Evolutionary conservation across 2,329 filamentous ascomycete species (phyloP).

Genomic region (Clonostachys rosea): DNA sequence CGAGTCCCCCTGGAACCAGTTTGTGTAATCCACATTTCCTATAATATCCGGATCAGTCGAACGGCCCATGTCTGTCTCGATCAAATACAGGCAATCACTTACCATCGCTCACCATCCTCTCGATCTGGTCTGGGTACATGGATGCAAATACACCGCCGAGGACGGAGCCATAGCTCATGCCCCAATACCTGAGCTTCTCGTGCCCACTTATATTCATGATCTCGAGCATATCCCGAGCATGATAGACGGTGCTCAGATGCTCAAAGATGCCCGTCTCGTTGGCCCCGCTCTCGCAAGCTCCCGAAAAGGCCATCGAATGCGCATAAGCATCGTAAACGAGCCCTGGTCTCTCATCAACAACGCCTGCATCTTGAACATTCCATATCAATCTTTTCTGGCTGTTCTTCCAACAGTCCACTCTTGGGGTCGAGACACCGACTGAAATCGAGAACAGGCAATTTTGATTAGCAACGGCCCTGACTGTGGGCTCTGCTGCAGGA

Average conservation of each 20-base stretch:
- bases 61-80: background rate
- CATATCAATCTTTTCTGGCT: slow-evolving; percentile 34
- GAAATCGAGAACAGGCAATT: background rate
- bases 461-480: background rate
- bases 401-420: slow-evolving; percentile 45
- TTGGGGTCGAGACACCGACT: slow-evolving; percentile 43
- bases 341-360: slow-evolving; percentile 40
- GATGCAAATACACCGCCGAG: slow-evolving; percentile 47
- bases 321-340: slow-evolving; percentile 38
- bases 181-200: slow-evolving; percentile 44
- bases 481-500: background rate
- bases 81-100: slow-evolving; percentile 6
- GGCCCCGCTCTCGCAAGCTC: slow-evolving; percentile 33
- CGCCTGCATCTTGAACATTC: slow-evolving; percentile 34
- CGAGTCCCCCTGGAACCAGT: slow-evolving; percentile 41
- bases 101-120: slow-evolving; percentile 46
- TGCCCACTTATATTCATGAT: slow-evolving; percentile 34
- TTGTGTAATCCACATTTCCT: slow-evolving; percentile 45
- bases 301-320: slow-evolving; percentile 32
- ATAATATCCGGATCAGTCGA: slow-evolving; percentile 11
- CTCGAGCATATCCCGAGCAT: slow-evolving; percentile 42
- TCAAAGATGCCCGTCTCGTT: slow-evolving; percentile 25
- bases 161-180: slow-evolving; percentile 49
- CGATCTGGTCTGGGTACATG: slow-evolving; percentile 45
- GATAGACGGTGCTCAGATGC: slow-evolving; percentile 36